Evolutionary conservation across 129 eudicot species (phyloP), one percentile per base, ranked within the genome.

Genomic region (Tagetes patula): DNA sequence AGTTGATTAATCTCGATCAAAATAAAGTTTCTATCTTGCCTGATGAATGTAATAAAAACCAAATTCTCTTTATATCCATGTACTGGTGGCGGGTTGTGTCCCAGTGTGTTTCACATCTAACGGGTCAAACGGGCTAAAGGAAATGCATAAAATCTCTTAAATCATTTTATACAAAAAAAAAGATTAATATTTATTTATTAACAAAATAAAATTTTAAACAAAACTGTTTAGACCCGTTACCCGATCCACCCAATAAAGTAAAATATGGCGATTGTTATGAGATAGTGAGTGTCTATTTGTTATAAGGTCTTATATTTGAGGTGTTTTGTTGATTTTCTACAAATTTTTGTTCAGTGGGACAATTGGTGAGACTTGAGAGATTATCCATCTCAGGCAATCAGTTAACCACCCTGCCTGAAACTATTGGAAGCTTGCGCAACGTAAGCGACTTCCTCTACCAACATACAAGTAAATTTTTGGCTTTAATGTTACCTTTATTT

Each of bases 341-440:
- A 41, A 50, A 10, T 13, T 47, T 61, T 62, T 78, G 65, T 78
- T 86, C 78, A 94, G 98, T 94, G 84, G 98, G 98, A 76, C 98
- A 94, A 79, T 74, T 94, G 86, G 92, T 94, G 85, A 91, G 84
- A 86, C 90, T 94, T 78, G 96, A 94, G 82, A 87, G 81, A 65
- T 73, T 94, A 80, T 90, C 97, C 42, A 85, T 90, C 70, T 87
- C 97, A 27, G 91, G 88, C 63, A 94, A 94, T 75, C 46, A 78
- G 83, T 80, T 94, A 74, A 80, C 79, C 5, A 49, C 75, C 70
- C 75, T 94, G 83, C 98, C 98, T 36, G 98, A 94, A 55, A 94
- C 98, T 32, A 84, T 94, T 12, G 98, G 98, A 74, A 94, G 96
- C 83, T 85, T 94, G 81, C 92, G 98, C 47, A 87, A 86, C 80